Evolutionary conservation across 495 filamentous ascomycete species (phyloP).

Genomic region (Neurospora sp.): DNA sequence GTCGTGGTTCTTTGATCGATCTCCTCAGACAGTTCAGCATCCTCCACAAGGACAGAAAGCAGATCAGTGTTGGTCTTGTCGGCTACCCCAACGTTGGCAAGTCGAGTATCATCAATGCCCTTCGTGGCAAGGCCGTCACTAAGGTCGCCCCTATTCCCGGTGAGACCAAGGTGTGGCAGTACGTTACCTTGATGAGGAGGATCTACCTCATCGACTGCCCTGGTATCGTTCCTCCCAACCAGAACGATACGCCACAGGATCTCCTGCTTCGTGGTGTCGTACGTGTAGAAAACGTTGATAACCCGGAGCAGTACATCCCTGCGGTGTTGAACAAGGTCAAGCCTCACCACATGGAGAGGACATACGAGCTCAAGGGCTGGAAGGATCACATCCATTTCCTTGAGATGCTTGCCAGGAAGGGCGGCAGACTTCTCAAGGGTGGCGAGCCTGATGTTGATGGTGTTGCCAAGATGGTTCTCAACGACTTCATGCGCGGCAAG

Average conservation of each 20-base stretch:
- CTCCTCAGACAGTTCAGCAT: constrained; percentile 87
- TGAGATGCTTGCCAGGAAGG: constrained; percentile 77
- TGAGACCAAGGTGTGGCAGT: constrained; percentile 79
- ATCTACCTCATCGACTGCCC: constrained; percentile 98
- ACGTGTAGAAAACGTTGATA: constrained; percentile 86
- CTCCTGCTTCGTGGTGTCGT: constrained; percentile 89
- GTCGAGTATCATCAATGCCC: constrained; percentile 85
- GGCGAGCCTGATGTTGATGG: constrained; percentile 90
- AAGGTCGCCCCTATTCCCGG: constrained; percentile 94
- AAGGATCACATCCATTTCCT: constrained; percentile 70
- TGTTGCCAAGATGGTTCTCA: constrained; percentile 87
- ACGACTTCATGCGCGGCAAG: constrained; percentile 91
- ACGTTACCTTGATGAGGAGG: constrained; percentile 91
- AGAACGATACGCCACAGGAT: constrained; percentile 71
- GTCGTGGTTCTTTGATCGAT: constrained; percentile 48
- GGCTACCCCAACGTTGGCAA: constrained; percentile 72
- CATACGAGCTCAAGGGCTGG: constrained; percentile 76
- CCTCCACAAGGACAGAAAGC: constrained; percentile 83
- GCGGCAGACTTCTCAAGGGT: constrained; percentile 73
- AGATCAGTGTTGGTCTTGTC: constrained; percentile 81
- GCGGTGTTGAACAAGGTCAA: constrained; percentile 73
- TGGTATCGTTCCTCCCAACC: constrained; percentile 85
- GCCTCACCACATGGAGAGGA: constrained; percentile 79
- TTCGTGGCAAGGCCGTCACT: constrained; percentile 85
- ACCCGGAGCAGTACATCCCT: constrained; percentile 90